A percentile compares a stretch with the other conserved stretches of the same genome.
These are phyloP conservation scores for Aspergillus calidoustus DNA, from an alignment of 2,329 filamentous ascomycete genomes.

Conservation along the genomic window DNA sequence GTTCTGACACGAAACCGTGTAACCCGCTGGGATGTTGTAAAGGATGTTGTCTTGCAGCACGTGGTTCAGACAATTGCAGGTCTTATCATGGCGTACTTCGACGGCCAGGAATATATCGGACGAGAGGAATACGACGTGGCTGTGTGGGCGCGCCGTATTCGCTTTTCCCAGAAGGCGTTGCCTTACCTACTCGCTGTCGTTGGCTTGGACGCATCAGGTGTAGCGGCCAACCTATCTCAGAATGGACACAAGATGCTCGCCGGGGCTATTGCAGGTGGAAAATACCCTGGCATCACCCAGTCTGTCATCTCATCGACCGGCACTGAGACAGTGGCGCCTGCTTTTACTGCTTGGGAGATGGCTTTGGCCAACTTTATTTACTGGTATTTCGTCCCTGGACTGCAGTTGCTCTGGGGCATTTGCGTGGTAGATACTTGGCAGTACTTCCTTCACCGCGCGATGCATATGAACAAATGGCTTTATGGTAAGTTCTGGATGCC, in stretches of 20 bases:
- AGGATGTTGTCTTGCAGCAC: slow-evolving; percentile 91
- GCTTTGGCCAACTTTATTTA: slow-evolving; percentile 76
- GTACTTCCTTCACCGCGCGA: slow-evolving; percentile 93
- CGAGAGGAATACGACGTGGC: slow-evolving; percentile 85
- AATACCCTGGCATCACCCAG: slow-evolving; percentile 73
- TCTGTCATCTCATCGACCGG: slow-evolving; percentile 58
- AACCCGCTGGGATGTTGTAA: slow-evolving; percentile 79
- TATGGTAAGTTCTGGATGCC: slow-evolving; percentile 69
- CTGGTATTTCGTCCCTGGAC: slow-evolving; percentile 72
- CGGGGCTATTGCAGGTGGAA: slow-evolving; percentile 76
- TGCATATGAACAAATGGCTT: slow-evolving; percentile 97
- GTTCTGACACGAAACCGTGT: slow-evolving; percentile 86
- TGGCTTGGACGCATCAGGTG: slow-evolving; percentile 74
- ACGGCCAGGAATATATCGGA: slow-evolving; percentile 74
- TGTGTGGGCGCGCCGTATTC: slow-evolving; percentile 83
- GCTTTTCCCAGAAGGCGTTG: slow-evolving; percentile 77
- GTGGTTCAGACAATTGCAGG: slow-evolving; percentile 80
- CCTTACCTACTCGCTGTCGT: slow-evolving; percentile 71
- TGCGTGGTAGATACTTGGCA: slow-evolving; percentile 93
- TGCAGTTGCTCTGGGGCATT: slow-evolving; percentile 78
- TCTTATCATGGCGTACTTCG: slow-evolving; percentile 69
- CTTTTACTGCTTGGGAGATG: slow-evolving; percentile 85
- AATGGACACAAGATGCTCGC: slow-evolving; percentile 73
- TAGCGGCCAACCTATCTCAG: slow-evolving; percentile 75
- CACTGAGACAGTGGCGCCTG: slow-evolving; percentile 60